Base-by-base conservation (phyloP, 768 basidiomycete genomes). In the Lentinula lateritia region DNA sequence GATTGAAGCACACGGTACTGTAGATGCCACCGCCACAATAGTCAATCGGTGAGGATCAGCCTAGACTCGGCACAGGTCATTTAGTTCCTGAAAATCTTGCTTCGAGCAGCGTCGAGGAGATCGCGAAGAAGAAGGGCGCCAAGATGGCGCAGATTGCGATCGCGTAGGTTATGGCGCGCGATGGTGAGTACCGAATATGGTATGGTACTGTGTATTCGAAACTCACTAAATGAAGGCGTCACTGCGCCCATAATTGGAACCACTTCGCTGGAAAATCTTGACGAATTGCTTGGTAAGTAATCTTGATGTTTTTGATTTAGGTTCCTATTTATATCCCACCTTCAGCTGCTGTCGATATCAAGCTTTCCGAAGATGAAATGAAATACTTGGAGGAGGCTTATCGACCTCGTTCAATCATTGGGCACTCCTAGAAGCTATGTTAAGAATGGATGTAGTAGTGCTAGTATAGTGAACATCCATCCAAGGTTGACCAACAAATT, bases 111-210 rank as follows among this genome's bases (percentile, higher is more conserved):
- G 79, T 89, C 42, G 82, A 86, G 64, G 74, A 79, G 58, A 71
- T 88, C 52, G 81, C 85, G 3, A 82, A 81, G 66, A 76, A 78
- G 50, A 78, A 77, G 48, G 76, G 76, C 4, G 70, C 77, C 6
- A 78, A 74, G 35, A 88, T 88, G 87, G 83, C 84, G 0, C 83
- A 84, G 62, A 71, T 85, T 6, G 74, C 82, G 3, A 64, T 84
- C 28, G 81, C 83, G 12, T 87, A 85, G 85, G 70, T 74, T 3
- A 68, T 74, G 58, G 43, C 28, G 12, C 43, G 45, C 20, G 45
- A 58, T 45, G 58, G 58, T 58, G 58, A 58, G 58, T 58, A 2
- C 7, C 3, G 9, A 43, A 18, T 3, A 43, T 3, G 41, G 41
- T 15, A 13, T 38, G 36, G 5, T 9, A 9, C 20, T 46, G 12